A percentile compares a stretch with the other conserved stretches of the same genome.
Conservation (phyloP, 1,139 yeast genomes). For the Nakaseomyces delphensis region DNA sequence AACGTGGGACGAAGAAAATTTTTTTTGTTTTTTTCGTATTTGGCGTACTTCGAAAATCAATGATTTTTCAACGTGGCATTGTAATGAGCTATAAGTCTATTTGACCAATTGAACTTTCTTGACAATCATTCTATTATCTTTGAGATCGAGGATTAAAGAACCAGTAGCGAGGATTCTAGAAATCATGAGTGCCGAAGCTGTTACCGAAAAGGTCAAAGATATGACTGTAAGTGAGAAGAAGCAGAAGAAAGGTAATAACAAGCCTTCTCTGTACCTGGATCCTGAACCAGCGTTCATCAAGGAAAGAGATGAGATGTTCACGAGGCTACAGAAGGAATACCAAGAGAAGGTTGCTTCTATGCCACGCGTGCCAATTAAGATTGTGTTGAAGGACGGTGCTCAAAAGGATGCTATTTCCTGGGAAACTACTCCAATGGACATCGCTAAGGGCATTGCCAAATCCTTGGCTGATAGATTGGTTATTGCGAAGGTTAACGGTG, state of each 20-base stretch:
- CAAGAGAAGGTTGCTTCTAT: slow-evolving; percentile 62
- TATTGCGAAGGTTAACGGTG: slow-evolving; percentile 83
- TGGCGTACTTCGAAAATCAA: no score
- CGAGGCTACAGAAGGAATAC: slow-evolving; percentile 67
- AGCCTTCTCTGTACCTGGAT: slow-evolving; percentile 44
- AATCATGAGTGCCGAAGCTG: slow-evolving; percentile 29
- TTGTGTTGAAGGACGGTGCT: slow-evolving; percentile 83
- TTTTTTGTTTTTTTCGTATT: no score
- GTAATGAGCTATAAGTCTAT: no score
- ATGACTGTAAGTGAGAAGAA: slow-evolving; percentile 33
- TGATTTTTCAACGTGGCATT: no score
- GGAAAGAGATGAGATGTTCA: slow-evolving; percentile 70
- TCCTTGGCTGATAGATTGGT: slow-evolving; percentile 84
- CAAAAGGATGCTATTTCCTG: slow-evolving; percentile 70
- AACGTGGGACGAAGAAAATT: no score
- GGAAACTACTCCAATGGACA: slow-evolving; percentile 85
- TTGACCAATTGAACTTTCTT: no score
- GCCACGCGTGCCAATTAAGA: slow-evolving; percentile 54
- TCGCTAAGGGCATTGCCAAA: slow-evolving; percentile 78
- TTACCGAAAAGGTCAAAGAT: slow-evolving; percentile 42
- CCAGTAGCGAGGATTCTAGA: no score
- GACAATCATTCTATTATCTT: no score
- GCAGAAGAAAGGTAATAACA: slow-evolving; percentile 28
- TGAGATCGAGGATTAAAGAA: no score
- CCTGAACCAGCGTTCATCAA: slow-evolving; percentile 81